Evolutionary conservation across 352 stramenopile genomes (phyloP), one percentile per base, ranked within the genome.

Genomic region (Phytopythium delawarense): DNA sequence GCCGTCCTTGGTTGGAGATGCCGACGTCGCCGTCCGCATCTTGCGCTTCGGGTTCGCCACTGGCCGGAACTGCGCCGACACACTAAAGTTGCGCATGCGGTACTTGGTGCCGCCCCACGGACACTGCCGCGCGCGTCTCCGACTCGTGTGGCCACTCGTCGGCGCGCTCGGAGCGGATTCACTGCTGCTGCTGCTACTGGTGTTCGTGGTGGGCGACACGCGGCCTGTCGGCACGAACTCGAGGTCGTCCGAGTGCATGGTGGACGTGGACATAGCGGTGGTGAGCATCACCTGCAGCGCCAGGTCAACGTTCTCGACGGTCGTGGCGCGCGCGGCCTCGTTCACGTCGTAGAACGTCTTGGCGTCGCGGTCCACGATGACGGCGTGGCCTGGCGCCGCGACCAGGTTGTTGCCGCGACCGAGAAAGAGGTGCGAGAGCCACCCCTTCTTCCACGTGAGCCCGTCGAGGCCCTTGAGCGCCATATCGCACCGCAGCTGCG

Each of bases 381-480:
- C 72, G 1, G 76, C 81, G 48, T 86, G 78, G 13, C 79, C 74
- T 12, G 59, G 45, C 1, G 61, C 69, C 50, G 59, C 59, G 28
- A 69, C 52, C 25, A 52, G 53, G 21, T 64, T 57, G 12, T 63
- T 63, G 25, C 63, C 59, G 2, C 75, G 61, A 3, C 80, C 81
- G 32, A 86, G 69, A 61, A 83, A 90, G n/a, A 90, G 65, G 59
- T 94, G 78, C 54, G 80, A 88, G 72, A 92, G 81, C 21, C 66
- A 70, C 32, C 82, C 81, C 61, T 81, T 81, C 61, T 88, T 91
- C 76, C 84, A 89, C 57, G 88, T 86, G 50, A 91, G 64, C 13
- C 84, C 79, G 34, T 94, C 81, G 53, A 94, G 72, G 0, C 84
- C 85, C 67, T 91, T 91, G 55, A 92, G 74, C 23, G 78, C 74